Evolutionary conservation across 257 asterid species (phyloP).

Genomic region (Salvia rosmarinus): DNA sequence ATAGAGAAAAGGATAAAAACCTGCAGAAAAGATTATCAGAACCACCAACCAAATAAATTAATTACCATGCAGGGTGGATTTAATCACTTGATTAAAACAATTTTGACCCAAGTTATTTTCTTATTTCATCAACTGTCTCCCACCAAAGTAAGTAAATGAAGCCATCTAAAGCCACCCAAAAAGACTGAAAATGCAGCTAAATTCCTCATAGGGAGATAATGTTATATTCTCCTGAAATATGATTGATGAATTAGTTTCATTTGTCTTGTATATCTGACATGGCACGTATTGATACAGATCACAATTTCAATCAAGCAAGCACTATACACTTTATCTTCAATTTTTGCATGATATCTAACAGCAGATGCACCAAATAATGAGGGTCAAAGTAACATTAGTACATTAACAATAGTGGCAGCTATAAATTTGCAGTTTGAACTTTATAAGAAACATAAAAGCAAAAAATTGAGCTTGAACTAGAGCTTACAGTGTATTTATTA

Average conservation of each 20-base stretch:
- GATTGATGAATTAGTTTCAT: neutral
- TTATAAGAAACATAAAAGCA: slow-evolving; percentile 27
- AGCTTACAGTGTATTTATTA: slow-evolving; percentile 88
- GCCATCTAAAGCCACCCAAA: slow-evolving; percentile 9
- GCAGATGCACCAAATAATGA: slow-evolving; percentile 15
- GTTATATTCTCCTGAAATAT: neutral
- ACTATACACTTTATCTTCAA: neutral
- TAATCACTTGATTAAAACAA: neutral
- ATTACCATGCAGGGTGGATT: neutral
- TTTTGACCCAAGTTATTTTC: neutral
- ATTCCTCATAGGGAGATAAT: neutral
- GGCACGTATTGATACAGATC: neutral
- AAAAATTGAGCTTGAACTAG: slow-evolving; percentile 30
- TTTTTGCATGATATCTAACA: slow-evolving; percentile 22
- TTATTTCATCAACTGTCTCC: slow-evolving; percentile 8
- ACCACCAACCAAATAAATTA: slow-evolving; percentile 12
- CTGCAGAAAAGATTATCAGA: slow-evolving; percentile 48
- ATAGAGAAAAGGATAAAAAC: slow-evolving; percentile 84
- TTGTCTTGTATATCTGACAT: too few relatives aligned
- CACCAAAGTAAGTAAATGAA: slow-evolving; percentile 16
- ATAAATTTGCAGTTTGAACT: slow-evolving; percentile 26
- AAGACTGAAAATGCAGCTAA: slow-evolving; percentile 18
- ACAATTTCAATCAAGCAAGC: slow-evolving; percentile 12
- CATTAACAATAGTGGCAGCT: slow-evolving; percentile 10
- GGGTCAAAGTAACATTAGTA: neutral